phyloP scores from a whole-genome alignment of 208 protist genomes.

The Trypanosomatidae sp. region DNA sequence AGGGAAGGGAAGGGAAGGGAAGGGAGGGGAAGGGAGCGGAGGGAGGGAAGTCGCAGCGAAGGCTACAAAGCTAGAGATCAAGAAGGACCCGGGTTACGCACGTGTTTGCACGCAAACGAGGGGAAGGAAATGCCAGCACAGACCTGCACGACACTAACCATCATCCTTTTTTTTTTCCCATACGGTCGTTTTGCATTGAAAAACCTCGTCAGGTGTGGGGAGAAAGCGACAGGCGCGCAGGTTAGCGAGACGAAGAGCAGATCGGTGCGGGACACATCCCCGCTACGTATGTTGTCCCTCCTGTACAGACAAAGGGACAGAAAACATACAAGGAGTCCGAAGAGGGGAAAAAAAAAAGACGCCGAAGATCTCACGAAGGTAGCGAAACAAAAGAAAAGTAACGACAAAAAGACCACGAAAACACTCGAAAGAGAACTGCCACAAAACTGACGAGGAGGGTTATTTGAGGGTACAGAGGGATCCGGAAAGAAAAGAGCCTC shows the following conservation, averaged over 20 bases:
- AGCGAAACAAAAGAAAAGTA: slow-evolving; percentile 12
- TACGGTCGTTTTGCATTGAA: neutral
- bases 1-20: too few species aligned
- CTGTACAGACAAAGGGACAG: neutral
- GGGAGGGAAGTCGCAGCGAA: neutral
- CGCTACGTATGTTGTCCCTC: neutral
- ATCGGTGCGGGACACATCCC: neutral
- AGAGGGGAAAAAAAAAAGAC: neutral
- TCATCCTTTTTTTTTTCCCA: neutral
- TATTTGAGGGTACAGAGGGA: too few species aligned
- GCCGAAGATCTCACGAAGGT: neutral
- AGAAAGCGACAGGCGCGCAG: neutral
- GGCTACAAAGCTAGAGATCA: neutral
- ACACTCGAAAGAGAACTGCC: too few species aligned
- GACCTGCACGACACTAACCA: neutral
- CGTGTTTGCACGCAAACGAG: neutral
- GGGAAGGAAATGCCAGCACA: neutral
- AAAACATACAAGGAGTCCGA: neutral
- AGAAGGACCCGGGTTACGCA: neutral
- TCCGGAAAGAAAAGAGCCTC: neutral
- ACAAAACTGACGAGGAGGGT: too few species aligned
- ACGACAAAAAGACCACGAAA: neutral
- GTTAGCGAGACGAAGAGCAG: neutral
- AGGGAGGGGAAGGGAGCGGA: neutral
- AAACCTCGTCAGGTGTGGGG: neutral